Evolutionary conservation across 768 basidiomycete genomes (phyloP).

Genomic region (Kwoniella sp.): DNA sequence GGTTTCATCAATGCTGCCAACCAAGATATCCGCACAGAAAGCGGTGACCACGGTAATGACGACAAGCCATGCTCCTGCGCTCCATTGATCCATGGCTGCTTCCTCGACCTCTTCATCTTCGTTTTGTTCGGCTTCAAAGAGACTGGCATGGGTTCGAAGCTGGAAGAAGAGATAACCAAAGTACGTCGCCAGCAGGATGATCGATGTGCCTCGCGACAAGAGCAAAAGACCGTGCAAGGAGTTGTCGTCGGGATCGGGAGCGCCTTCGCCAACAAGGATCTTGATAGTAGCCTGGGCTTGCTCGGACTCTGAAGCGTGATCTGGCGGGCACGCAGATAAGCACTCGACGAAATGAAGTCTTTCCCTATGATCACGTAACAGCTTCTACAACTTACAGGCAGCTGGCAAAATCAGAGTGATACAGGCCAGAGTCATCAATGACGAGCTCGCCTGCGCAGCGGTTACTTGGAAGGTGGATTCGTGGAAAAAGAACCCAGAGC

Average conservation of each 20-base stretch:
- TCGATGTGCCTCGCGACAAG: slow-evolving; percentile 78
- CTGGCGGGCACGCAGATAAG: slow-evolving; percentile 17
- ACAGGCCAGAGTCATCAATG: slow-evolving; percentile 83
- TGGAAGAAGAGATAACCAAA: slow-evolving; percentile 59
- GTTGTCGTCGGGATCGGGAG: slow-evolving; percentile 45
- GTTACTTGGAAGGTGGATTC: slow-evolving; percentile 79
- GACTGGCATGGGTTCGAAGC: slow-evolving; percentile 71
- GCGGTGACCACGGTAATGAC: slow-evolving; percentile 76
- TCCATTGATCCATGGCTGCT: slow-evolving; percentile 69
- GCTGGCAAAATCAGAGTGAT: slow-evolving; percentile 91
- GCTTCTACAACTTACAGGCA: slow-evolving; percentile 64
- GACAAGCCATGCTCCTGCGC: slow-evolving; percentile 69
- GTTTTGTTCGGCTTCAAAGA: slow-evolving; percentile 63
- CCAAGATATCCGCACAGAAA: slow-evolving; percentile 84
- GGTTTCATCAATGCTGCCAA: slow-evolving; percentile 89
- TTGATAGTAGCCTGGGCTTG: slow-evolving; percentile 18
- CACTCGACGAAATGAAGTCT: neutral
- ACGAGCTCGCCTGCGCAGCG: slow-evolving; percentile 71
- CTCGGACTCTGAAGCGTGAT: slow-evolving; percentile 47
- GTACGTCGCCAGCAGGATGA: slow-evolving; percentile 75
- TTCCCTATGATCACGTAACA: no score
- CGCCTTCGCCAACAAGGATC: slow-evolving; percentile 33
- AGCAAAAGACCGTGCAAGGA: slow-evolving; percentile 64
- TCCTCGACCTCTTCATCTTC: slow-evolving; percentile 59
- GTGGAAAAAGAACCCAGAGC: slow-evolving; percentile 66